Percentiles rank a stretch among this genome's conserved stretches.
These are phyloP conservation scores for Theobroma cacao DNA, from an alignment of 345 rosid genomes.

Conservation along the genomic window DNA sequence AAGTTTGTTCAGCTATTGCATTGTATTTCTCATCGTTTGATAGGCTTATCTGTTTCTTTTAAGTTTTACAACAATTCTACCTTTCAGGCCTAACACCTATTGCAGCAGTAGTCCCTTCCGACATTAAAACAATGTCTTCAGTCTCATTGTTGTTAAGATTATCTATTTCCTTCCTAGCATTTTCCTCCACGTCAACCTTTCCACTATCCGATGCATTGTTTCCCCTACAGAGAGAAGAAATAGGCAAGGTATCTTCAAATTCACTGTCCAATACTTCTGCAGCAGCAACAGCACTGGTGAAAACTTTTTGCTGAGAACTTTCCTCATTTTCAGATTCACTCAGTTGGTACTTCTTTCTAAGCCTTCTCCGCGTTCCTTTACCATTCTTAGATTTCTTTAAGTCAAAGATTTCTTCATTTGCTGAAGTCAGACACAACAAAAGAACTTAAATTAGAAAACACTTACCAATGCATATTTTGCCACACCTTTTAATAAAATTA, in stretches of 20 bases:
- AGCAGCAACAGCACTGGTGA: background rate
- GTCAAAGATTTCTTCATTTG: background rate
- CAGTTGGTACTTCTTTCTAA: conserved; percentile 42
- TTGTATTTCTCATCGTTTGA: background rate
- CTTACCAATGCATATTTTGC: background rate
- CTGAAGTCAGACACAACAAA: background rate
- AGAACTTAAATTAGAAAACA: background rate
- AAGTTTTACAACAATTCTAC: background rate
- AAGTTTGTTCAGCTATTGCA: background rate
- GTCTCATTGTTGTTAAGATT: background rate
- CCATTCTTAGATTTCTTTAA: conserved; percentile 18
- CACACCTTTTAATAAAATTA: too few relatives aligned
- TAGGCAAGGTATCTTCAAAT: conserved; percentile 31
- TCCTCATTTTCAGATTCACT: conserved; percentile 47
- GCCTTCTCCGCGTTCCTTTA: conserved; percentile 33
- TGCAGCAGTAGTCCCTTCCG: background rate
- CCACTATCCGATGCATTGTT: background rate
- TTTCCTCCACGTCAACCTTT: background rate
- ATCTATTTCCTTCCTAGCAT: background rate
- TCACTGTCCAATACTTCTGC: background rate
- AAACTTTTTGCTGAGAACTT: background rate
- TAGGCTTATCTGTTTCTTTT: background rate
- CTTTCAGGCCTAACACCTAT: background rate
- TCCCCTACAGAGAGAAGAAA: background rate
- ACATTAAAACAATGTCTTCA: background rate